These are phyloP conservation scores for Moesziomyces sp. DNA, from an alignment of 1,284 basidiomycete genomes.

Conservation along the genomic window DNA sequence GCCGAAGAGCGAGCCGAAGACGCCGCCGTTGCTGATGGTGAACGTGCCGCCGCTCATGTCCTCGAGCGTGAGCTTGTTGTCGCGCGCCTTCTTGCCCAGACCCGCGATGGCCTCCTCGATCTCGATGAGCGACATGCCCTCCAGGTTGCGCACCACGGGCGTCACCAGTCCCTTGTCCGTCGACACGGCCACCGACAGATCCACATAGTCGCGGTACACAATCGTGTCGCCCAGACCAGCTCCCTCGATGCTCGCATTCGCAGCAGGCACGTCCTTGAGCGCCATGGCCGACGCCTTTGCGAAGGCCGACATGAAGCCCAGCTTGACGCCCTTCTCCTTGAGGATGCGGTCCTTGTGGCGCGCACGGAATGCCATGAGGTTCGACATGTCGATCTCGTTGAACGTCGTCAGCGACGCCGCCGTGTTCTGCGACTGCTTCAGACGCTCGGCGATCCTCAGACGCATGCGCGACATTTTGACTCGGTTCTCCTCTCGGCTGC, in stretches of 20 bases:
- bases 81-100: conserved; percentile 93
- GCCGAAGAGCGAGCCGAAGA: conserved; percentile 95
- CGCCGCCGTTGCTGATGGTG: conserved; percentile 99
- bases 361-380: conserved; percentile 90
- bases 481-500: conserved; percentile 82
- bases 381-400: conserved; percentile 99
- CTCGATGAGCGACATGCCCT: conserved; percentile 85
- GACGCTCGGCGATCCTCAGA: conserved; percentile 91
- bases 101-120: conserved; percentile 92
- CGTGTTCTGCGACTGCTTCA: conserved; percentile 98
- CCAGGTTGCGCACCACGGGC: conserved; percentile 91
- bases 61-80: conserved; percentile 92
- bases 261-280: conserved; percentile 89
- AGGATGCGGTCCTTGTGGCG: conserved; percentile 93
- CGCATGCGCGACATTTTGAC: conserved; percentile 80
- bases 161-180: conserved; percentile 98
- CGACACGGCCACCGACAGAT: conserved; percentile 82
- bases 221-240: conserved; percentile 80
- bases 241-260: conserved; percentile 91
- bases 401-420: conserved; percentile 97
- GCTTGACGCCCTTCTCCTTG: conserved; percentile 93
- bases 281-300: conserved; percentile 87
- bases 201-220: conserved; percentile 86
- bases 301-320: conserved; percentile 99
- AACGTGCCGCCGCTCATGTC: conserved; percentile 89